A percentile compares a stretch with the other conserved stretches of the same genome.
phyloP scores from a whole-genome alignment of 2,329 filamentous ascomycete genomes.

The Balansia obtecta region DNA sequence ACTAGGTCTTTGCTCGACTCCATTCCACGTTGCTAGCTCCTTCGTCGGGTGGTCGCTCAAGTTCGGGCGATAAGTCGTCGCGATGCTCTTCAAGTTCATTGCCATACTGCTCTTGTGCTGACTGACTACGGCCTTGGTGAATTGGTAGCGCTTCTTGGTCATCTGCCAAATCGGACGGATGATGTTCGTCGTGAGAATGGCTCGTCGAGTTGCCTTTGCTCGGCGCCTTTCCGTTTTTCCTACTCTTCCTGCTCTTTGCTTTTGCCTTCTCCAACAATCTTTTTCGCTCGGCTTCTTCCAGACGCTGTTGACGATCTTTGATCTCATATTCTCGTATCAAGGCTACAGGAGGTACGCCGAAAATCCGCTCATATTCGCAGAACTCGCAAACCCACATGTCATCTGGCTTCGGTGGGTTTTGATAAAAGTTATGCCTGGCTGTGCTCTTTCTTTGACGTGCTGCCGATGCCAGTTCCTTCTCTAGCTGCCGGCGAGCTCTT shows the following conservation, averaged over 20 bases:
- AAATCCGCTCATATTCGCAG: constrained; percentile 94
- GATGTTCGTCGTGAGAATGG: constrained; percentile 13
- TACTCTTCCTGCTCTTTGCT: constrained; percentile 81
- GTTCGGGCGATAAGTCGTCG: constrained; percentile 11
- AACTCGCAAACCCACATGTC: constrained; percentile 96
- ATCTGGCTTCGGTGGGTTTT: constrained; percentile 55
- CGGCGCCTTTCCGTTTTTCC: constrained; percentile 57
- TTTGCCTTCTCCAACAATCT: constrained; percentile 84
- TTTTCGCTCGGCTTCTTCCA: constrained; percentile 74
- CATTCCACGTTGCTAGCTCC: constrained; percentile 9
- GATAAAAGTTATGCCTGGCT: constrained; percentile 64
- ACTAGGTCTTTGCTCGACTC: constrained; percentile 7
- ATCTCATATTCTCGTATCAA: constrained; percentile 88
- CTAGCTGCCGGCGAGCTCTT: constrained; percentile 52
- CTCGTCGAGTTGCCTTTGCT: constrained; percentile 15
- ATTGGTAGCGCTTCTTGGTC: constrained; percentile 11
- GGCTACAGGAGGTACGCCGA: constrained; percentile 72
- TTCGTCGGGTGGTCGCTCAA: constrained; percentile 3
- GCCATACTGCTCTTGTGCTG: constrained; percentile 26
- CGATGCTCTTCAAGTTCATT: constrained; percentile 20
- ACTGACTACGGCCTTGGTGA: constrained; percentile 20
- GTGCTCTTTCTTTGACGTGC: constrained; percentile 67
- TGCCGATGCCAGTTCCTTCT: constrained; percentile 60
- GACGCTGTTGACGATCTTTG: constrained; percentile 77
- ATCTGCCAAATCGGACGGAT: constrained; percentile 12